Conservation (phyloP, 2,329 filamentous ascomycete species). For the Ophiocordyceps robertsii region DNA sequence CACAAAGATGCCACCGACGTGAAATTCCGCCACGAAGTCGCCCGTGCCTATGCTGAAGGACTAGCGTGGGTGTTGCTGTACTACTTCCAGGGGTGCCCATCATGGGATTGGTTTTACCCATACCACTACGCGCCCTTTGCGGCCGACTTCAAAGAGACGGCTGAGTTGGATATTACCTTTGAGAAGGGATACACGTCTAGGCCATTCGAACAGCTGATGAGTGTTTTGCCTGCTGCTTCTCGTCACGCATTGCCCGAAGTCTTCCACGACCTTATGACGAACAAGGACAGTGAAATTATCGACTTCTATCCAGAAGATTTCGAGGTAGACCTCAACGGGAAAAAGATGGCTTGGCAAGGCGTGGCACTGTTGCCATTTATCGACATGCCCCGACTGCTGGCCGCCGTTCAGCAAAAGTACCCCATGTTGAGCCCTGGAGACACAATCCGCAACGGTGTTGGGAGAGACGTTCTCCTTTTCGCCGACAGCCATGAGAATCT, state of each 20-base stretch:
- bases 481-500: constrained; percentile 67
- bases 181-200: constrained; percentile 73
- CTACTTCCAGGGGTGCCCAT: constrained; percentile 96
- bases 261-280: constrained; percentile 84
- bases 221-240: constrained; percentile 85
- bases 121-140: constrained; percentile 98
- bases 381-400: constrained; percentile 73
- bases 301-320: constrained; percentile 98
- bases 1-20: constrained; percentile 67
- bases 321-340: constrained; percentile 84
- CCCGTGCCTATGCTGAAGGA: constrained; percentile 83
- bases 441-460: constrained; percentile 61
- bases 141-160: constrained; percentile 78
- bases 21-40: constrained; percentile 80
- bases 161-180: constrained; percentile 67
- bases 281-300: constrained; percentile 79
- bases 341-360: constrained; percentile 98
- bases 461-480: constrained; percentile 70
- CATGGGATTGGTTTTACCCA: constrained; percentile 98
- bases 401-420: constrained; percentile 73
- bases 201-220: constrained; percentile 97
- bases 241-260: constrained; percentile 79
- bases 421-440: constrained; percentile 68
- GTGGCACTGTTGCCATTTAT: constrained; percentile 92
- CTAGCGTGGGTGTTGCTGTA: constrained; percentile 92